These are phyloP conservation scores for Apiospora koreana DNA, from an alignment of 2,329 filamentous ascomycete genomes.

Conservation along the genomic window DNA sequence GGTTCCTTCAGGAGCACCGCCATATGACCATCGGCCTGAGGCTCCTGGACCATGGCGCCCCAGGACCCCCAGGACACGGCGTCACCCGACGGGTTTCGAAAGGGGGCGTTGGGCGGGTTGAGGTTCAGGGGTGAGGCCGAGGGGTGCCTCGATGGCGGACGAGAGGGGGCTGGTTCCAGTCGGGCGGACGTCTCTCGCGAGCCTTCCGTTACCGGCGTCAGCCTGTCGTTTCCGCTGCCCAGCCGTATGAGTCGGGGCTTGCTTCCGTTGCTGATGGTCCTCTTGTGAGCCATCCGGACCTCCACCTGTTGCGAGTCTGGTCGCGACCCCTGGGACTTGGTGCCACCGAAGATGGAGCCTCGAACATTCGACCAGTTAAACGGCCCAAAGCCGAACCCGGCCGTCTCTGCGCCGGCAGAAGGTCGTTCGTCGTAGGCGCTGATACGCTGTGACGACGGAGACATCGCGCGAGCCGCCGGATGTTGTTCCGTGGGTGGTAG, in stretches of 20 bases:
- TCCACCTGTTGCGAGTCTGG: neutral
- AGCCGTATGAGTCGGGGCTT: neutral
- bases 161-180: neutral
- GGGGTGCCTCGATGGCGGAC: neutral
- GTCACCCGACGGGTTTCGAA: neutral
- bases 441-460: neutral
- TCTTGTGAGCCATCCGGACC: neutral
- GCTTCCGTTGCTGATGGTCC: neutral
- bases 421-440: neutral
- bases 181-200: neutral
- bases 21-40: neutral
- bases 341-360: neutral
- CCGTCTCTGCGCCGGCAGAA: neutral
- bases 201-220: neutral
- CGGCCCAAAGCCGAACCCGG: neutral
- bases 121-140: slow-evolving; percentile 6
- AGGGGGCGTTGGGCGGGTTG: slow-evolving; percentile 9
- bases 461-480: neutral
- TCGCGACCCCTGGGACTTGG: neutral
- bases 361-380: neutral
- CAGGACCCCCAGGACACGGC: slow-evolving; percentile 12
- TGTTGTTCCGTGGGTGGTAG: neutral
- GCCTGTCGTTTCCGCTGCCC: neutral
- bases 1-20: slow-evolving; percentile 6
- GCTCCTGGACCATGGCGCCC: neutral